A percentile compares a stretch with the other conserved stretches of the same genome.
These are phyloP conservation scores for Phytophthora capsici DNA, from an alignment of 352 stramenopile genomes.

Conservation along the genomic window DNA sequence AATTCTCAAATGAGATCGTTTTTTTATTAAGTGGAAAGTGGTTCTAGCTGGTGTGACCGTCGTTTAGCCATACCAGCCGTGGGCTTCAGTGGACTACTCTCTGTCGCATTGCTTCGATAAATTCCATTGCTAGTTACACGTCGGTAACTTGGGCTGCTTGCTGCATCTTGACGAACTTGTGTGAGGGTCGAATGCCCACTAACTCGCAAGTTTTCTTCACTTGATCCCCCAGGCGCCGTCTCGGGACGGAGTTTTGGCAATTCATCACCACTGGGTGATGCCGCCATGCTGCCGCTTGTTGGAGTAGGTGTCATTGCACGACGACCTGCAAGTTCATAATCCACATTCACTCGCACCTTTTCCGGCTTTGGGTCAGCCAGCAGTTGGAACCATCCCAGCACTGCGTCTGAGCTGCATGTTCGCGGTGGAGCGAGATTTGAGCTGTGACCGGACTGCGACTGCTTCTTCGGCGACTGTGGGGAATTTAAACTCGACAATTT, in stretches of 20 bases:
- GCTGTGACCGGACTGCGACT: conserved; percentile 5
- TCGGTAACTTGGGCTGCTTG: conserved; percentile 6
- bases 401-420: conserved; percentile 60
- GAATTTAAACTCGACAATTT: conserved; percentile 12
- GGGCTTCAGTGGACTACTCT: conserved; percentile 47
- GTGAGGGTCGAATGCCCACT: conserved; percentile 43
- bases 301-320: conserved; percentile 23
- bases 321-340: conserved; percentile 54
- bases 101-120: conserved; percentile 24
- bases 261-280: conserved; percentile 34
- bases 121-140: conserved; percentile 32
- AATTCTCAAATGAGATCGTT: too few species aligned
- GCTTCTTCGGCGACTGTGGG: conserved; percentile 20
- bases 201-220: conserved; percentile 18
- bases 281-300: conserved; percentile 15
- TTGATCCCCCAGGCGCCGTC: conserved; percentile 41
- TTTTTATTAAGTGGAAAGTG: too few species aligned
- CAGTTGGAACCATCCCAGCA: conserved; percentile 58
- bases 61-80: conserved; percentile 51
- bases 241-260: conserved; percentile 54
- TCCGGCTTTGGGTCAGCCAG: conserved; percentile 58
- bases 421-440: conserved; percentile 45
- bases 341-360: conserved; percentile 69
- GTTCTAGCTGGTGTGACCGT: conserved; percentile 60
- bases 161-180: conserved; percentile 41